Evolutionary conservation across 345 rosid genomes (phyloP).

Genomic region (Carallia pectinifolia): DNA sequence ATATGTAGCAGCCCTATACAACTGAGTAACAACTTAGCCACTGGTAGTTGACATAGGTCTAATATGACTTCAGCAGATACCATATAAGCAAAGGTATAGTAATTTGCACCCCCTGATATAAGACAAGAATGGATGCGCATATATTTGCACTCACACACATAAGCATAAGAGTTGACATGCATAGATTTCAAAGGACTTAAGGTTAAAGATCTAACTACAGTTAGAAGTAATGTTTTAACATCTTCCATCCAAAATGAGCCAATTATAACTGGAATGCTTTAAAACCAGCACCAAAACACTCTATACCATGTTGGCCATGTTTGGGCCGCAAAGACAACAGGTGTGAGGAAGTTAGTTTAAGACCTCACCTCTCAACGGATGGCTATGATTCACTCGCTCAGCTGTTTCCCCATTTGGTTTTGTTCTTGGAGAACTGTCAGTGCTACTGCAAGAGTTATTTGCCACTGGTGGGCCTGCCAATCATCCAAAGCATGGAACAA

Average conservation of each 20-base stretch:
- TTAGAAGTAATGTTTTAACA: neutral
- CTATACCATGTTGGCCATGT: neutral
- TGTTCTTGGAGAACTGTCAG: constrained; percentile 58
- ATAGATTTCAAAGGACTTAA: neutral
- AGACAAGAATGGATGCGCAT: no score
- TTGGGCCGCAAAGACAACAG: neutral
- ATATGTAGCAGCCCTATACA: no score
- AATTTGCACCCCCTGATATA: no score
- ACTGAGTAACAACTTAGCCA: no score
- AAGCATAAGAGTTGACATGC: neutral
- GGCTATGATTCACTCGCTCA: constrained; percentile 49
- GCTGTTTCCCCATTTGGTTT: constrained; percentile 36
- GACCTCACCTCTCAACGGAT: constrained; percentile 56
- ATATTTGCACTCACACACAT: neutral
- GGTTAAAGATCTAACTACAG: neutral
- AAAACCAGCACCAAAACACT: neutral
- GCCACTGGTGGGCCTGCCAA: constrained; percentile 37
- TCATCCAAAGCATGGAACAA: constrained; percentile 11
- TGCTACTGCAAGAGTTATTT: constrained; percentile 64
- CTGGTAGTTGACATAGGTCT: no score
- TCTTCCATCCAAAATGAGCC: neutral
- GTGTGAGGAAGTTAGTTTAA: neutral
- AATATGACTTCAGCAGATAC: no score
- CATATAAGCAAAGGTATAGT: neutral
- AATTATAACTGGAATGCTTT: neutral